These are phyloP conservation scores for Oryza meridionalis DNA, from an alignment of 176 grass and related monocot genomes.

Conservation along the genomic window DNA sequence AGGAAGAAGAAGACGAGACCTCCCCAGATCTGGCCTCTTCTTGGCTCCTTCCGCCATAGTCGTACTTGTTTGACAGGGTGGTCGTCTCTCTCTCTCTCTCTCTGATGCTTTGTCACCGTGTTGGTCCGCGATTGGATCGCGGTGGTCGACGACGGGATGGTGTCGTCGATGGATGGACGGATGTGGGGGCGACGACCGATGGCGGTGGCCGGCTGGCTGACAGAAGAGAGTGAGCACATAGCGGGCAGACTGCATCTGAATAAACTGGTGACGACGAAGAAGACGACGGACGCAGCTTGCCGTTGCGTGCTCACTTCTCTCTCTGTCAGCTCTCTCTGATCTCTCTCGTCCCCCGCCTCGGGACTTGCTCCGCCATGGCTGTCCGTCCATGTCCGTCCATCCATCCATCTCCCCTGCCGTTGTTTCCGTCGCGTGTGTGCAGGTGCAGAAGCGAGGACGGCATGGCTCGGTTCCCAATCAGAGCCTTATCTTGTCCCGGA, in stretches of 20 bases:
- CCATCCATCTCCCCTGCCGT: background rate
- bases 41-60: background rate
- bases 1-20: slow-evolving; percentile 16
- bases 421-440: slow-evolving; percentile 1
- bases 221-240: slow-evolving; percentile 82
- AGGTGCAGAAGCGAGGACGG: background rate
- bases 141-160: slow-evolving; percentile 30
- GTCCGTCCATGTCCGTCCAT: background rate
- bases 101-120: slow-evolving; percentile 2
- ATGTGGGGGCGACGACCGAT: slow-evolving; percentile 6
- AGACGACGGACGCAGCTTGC: slow-evolving; percentile 31
- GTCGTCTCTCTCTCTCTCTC: background rate
- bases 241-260: slow-evolving; percentile 54
- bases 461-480: slow-evolving; percentile 24
- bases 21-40: slow-evolving; percentile 35
- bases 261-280: background rate
- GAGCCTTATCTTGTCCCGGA: slow-evolving; percentile 48
- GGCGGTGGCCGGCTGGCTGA: slow-evolving; percentile 57
- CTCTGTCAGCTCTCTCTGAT: slow-evolving; percentile 51
- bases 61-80: background rate
- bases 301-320: slow-evolving; percentile 74
- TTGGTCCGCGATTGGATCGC: background rate
- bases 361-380: slow-evolving; percentile 41
- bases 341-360: slow-evolving; percentile 12
- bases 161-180: background rate